Percentiles rank a stretch among this genome's conserved stretches.
phyloP scores from a whole-genome alignment of 2,329 filamentous ascomycete genomes.

The Pyrenophora tritici-repentis region DNA sequence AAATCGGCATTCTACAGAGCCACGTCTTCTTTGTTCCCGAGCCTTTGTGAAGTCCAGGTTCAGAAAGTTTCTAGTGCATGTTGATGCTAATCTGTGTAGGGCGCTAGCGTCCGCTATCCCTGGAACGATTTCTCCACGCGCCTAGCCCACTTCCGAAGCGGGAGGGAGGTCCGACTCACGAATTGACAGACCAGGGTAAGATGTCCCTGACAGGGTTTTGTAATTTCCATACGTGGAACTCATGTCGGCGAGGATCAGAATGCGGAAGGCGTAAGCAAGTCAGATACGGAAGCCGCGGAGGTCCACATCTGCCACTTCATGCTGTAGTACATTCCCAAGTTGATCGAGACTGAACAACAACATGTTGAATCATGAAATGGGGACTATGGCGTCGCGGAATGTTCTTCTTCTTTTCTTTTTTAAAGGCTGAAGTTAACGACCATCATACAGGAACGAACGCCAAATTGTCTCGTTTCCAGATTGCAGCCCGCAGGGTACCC shows the following conservation, averaged over 20 bases:
- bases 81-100: background rate
- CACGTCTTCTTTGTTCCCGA: conserved; percentile 1
- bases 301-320: background rate
- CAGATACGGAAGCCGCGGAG: background rate
- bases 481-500: conserved; percentile 5
- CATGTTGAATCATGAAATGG: too few relatives aligned
- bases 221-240: background rate
- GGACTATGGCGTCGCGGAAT: too few relatives aligned
- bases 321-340: too few relatives aligned
- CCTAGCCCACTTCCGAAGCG: conserved; percentile 7
- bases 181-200: conserved; percentile 5
- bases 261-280: conserved; percentile 1
- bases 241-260: conserved; percentile 3
- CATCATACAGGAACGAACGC: background rate
- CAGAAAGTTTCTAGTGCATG: conserved; percentile 7
- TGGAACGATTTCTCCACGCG: conserved; percentile 12
- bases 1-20: conserved; percentile 7
- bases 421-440: too few relatives aligned
- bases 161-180: conserved; percentile 9
- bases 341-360: too few relatives aligned
- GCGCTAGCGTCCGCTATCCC: conserved; percentile 6
- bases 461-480: conserved; percentile 1
- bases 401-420: too few relatives aligned
- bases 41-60: background rate
- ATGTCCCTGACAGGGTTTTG: conserved; percentile 9